Conservation (phyloP, 2,329 filamentous ascomycete genomes). For the Elsinoe ampelina region DNA sequence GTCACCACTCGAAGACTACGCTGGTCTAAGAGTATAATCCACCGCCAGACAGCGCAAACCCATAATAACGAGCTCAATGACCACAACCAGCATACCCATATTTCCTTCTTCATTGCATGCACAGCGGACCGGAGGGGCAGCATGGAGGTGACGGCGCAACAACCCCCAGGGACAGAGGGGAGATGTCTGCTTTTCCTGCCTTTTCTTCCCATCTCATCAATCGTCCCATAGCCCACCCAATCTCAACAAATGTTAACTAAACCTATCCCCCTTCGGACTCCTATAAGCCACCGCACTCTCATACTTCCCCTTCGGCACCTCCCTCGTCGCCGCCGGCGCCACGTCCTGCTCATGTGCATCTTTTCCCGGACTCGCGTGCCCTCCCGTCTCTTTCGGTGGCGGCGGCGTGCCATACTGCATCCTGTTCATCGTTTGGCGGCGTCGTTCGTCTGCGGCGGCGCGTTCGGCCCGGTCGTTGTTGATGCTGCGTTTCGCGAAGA, state of each 20-base stretch:
- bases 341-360: slow-evolving; percentile 63
- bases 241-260: slow-evolving; percentile 37
- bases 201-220: background rate
- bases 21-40: slow-evolving; percentile 18
- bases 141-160: slow-evolving; percentile 9
- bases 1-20: slow-evolving; percentile 27
- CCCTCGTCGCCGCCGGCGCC: slow-evolving; percentile 62
- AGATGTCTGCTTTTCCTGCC: background rate
- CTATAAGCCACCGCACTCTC: slow-evolving; percentile 68
- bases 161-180: background rate
- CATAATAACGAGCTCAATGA: background rate
- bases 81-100: background rate
- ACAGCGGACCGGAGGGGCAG: background rate
- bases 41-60: background rate
- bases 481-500: slow-evolving; percentile 90
- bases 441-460: slow-evolving; percentile 60
- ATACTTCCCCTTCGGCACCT: slow-evolving; percentile 79
- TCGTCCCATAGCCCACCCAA: background rate
- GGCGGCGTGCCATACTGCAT: slow-evolving; percentile 14
- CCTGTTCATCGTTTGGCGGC: slow-evolving; percentile 24
- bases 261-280: slow-evolving; percentile 77
- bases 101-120: slow-evolving; percentile 4
- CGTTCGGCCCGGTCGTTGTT: slow-evolving; percentile 75
- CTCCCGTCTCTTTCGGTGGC: slow-evolving; percentile 9
- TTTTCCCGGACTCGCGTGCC: slow-evolving; percentile 53